These are phyloP conservation scores for Trypanosoma congolense DNA, from an alignment of 208 protist genomes.

Conservation along the genomic window DNA sequence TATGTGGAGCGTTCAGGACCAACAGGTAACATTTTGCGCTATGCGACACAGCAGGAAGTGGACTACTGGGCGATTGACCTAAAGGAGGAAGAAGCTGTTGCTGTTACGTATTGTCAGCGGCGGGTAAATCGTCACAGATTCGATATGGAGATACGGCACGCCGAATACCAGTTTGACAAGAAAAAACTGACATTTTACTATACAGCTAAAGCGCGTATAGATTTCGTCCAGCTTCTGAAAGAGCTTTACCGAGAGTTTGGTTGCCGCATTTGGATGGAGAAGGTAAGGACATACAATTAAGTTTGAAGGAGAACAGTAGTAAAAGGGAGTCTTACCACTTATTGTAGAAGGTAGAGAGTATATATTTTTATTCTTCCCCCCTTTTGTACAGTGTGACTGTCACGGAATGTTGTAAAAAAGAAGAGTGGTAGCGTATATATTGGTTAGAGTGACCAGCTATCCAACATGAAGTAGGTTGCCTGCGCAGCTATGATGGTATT, in stretches of 20 bases:
- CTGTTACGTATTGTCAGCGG: slow-evolving; percentile 59
- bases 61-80: slow-evolving; percentile 82
- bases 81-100: slow-evolving; percentile 71
- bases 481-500: not conserved
- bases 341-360: slow-evolving; percentile 4
- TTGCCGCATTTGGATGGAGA: slow-evolving; percentile 90
- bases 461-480: not conserved
- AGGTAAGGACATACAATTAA: slow-evolving; percentile 39
- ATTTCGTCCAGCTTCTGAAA: slow-evolving; percentile 81
- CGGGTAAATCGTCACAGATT: slow-evolving; percentile 54
- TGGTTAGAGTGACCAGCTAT: not conserved
- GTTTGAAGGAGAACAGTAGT: slow-evolving; percentile 1
- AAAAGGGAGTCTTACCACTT: not conserved
- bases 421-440: not conserved
- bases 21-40: slow-evolving; percentile 51
- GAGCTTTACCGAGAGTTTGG: slow-evolving; percentile 84
- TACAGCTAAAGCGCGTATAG: slow-evolving; percentile 57
- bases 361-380: no score
- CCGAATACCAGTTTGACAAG: slow-evolving; percentile 90
- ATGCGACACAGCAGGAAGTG: slow-evolving; percentile 81
- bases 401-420: not conserved
- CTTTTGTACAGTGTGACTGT: no score
- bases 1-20: slow-evolving; percentile 60
- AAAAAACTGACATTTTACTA: slow-evolving; percentile 93
- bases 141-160: slow-evolving; percentile 79